phyloP scores from a whole-genome alignment of 2,329 filamentous ascomycete genomes.

The Cryoendolithus antarcticus region DNA sequence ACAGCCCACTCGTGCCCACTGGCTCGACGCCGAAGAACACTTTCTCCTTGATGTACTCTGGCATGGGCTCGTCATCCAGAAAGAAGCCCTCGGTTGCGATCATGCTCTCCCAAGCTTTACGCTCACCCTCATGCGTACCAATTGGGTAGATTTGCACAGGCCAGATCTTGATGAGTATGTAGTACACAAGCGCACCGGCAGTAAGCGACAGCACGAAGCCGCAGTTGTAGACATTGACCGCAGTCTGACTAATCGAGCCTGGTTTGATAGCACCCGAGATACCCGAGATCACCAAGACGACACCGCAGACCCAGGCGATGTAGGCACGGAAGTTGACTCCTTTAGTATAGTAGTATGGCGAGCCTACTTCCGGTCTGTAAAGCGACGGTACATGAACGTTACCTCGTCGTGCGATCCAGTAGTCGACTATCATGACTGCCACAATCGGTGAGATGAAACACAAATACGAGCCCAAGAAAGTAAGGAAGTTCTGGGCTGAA shows the following conservation, averaged over 20 bases:
- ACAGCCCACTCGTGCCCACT: neutral
- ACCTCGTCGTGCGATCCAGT: constrained; percentile 27
- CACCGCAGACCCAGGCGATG: constrained; percentile 11
- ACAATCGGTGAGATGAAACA: constrained; percentile 32
- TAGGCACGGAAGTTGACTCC: constrained; percentile 14
- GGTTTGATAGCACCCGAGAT: constrained; percentile 10
- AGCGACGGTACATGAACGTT: constrained; percentile 30
- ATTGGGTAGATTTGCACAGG: constrained; percentile 11
- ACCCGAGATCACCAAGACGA: constrained; percentile 12
- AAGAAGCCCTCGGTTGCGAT: constrained; percentile 13
- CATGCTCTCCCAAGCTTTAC: constrained; percentile 12
- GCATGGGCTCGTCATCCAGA: constrained; percentile 9
- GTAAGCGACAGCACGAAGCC: constrained; percentile 12
- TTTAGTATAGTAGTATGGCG: constrained; percentile 11
- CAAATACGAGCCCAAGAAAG: constrained; percentile 30
- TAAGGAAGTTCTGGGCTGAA: constrained; percentile 29
- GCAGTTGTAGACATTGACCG: constrained; percentile 12
- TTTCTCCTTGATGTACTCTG: constrained; percentile 8
- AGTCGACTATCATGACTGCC: constrained; percentile 29
- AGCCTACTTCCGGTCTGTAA: constrained; percentile 15
- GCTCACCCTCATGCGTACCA: constrained; percentile 6
- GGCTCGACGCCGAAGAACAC: constrained; percentile 10
- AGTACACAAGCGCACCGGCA: constrained; percentile 8
- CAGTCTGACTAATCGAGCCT: constrained; percentile 9
- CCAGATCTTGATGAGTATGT: constrained; percentile 8